Evolutionary conservation across 2,329 filamentous ascomycete species (phyloP), one percentile per base, ranked within the genome.

Genomic region (Rachicladosporium sp.): DNA sequence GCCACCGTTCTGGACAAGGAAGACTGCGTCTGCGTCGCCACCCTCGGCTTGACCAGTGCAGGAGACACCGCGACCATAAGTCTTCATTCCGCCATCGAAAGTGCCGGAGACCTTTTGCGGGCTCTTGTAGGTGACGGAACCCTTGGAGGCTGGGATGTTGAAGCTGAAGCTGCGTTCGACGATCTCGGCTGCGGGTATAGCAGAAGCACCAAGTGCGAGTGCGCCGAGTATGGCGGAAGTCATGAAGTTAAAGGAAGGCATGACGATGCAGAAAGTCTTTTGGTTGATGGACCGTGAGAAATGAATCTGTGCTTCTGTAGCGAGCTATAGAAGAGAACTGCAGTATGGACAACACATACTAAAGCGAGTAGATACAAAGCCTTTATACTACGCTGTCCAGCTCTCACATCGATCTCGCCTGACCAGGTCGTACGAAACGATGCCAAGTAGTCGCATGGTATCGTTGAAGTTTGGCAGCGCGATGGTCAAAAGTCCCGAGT

Each of bases 1-100:
- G 31, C 63, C 71, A 21, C 70, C 70, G 37, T 65, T 59, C 51
- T 68, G 59, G 43, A 75, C 59, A 45, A 69, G 59, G 62, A 74
- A 74, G 54, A 74, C 69, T 32, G 71, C 66, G 37, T 66, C 56
- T 1, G 52, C 50, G 40, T 67, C 58, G 12, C 64, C 68, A 15
- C 64, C 65, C 43, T 70, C 67, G 19, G 49, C 50, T 39, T 70
- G 64, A 11, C 55, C 61, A 12, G 51, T 59, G 57, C 68, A 70
- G 39, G 59, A 60, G 13, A 41, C 39, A 27, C 60, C 62, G 35
- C 45, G 42, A 30, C 63, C 61, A 44, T 66, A 63, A 40, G 58
- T 65, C 42, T 56, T 41, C 34, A 41, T 33, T 11, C 39, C 39
- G 33, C 39, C 39, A 19, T 41, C 39, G 35, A 41, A 41, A 29